Conservation (phyloP, 106 monocot genomes). For the Platanthera guangdongensis region DNA sequence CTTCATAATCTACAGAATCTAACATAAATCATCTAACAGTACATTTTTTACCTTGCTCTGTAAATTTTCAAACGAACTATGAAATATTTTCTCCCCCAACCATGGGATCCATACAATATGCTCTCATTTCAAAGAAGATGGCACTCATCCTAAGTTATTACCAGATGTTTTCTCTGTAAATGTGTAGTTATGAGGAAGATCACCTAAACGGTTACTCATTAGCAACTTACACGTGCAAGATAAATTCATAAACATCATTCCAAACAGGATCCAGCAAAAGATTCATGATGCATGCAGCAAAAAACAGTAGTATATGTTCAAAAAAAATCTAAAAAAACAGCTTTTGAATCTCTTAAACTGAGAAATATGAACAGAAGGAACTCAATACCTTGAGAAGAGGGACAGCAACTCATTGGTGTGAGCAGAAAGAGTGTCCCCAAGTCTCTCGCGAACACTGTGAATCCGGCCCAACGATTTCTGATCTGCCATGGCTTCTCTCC, state of each 20-base stretch:
- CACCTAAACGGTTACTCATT: background rate
- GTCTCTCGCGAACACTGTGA: slow-evolving; percentile 57
- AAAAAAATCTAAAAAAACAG: too few species aligned
- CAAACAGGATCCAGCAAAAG: background rate
- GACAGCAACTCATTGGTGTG: slow-evolving; percentile 63
- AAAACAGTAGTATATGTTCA: too few species aligned
- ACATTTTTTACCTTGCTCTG: too few species aligned
- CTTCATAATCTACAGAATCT: too few species aligned
- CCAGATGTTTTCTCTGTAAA: too few species aligned
- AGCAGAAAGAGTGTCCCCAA: slow-evolving; percentile 53
- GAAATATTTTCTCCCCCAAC: too few species aligned
- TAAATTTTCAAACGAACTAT: too few species aligned
- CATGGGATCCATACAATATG: too few species aligned
- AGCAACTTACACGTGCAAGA: background rate
- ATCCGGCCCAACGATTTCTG: slow-evolving; percentile 26
- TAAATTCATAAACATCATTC: background rate
- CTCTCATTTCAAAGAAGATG: too few species aligned
- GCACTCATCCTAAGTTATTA: too few species aligned
- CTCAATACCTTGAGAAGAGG: slow-evolving; percentile 53
- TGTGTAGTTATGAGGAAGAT: background rate
- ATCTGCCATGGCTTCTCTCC: slow-evolving; percentile 26
- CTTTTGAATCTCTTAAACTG: background rate
- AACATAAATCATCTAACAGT: too few species aligned
- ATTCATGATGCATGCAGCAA: background rate
- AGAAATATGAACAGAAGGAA: background rate